Evolutionary conservation across 345 rosid species (phyloP).

Genomic region (Salix caprea): DNA sequence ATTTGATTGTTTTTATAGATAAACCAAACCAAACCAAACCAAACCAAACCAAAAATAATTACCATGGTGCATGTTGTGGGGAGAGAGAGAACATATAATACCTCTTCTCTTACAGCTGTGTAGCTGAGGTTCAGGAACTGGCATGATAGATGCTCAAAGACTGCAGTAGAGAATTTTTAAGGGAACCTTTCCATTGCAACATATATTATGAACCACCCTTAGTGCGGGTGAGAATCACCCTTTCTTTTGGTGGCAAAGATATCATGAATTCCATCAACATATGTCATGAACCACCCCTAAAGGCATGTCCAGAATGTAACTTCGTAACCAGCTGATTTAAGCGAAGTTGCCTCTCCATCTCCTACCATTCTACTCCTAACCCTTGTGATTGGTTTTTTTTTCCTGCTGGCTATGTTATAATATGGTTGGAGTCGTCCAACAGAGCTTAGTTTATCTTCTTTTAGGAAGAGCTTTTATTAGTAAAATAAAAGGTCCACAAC

Average conservation of each 20-base stretch:
- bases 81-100: neutral
- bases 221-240: slow-evolving; percentile 41
- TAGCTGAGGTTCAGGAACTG: slow-evolving; percentile 30
- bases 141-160: slow-evolving; percentile 31
- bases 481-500: neutral
- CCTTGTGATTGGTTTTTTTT: neutral
- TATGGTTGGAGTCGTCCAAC: neutral
- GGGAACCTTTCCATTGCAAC: slow-evolving; percentile 45
- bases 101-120: slow-evolving; percentile 29
- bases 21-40: too few species aligned
- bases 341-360: slow-evolving; percentile 1
- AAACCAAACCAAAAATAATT: too few species aligned
- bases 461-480: neutral
- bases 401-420: neutral
- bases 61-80: neutral
- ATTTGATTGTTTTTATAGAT: too few species aligned
- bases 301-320: slow-evolving; percentile 34
- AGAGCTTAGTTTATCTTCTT: neutral
- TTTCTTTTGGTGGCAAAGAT: slow-evolving; percentile 27
- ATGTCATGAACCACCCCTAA: neutral
- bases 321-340: slow-evolving; percentile 22
- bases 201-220: slow-evolving; percentile 32
- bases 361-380: neutral
- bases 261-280: slow-evolving; percentile 26
- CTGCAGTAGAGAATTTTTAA: slow-evolving; percentile 29